Conservation (phyloP, 441 rosid species). For the Croton laevigatus region DNA sequence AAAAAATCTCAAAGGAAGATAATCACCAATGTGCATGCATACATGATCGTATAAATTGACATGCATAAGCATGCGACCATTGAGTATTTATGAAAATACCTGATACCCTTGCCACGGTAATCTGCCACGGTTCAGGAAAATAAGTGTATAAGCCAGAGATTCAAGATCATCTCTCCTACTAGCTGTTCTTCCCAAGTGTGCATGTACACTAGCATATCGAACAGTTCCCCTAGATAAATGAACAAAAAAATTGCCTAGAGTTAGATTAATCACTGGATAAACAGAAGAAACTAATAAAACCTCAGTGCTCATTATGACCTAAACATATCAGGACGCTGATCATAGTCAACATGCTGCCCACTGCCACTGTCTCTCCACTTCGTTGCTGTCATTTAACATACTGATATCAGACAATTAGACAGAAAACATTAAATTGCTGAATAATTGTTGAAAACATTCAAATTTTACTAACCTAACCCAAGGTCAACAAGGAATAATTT, state of each 20-base stretch:
- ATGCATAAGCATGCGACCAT: neutral
- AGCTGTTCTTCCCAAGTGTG: constrained; percentile 96
- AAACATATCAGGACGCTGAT: constrained; percentile 99
- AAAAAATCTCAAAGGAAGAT: constrained; percentile 1
- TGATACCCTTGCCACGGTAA: constrained; percentile 99
- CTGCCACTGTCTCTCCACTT: constrained; percentile 87
- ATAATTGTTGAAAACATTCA: neutral
- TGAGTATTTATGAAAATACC: constrained; percentile 37
- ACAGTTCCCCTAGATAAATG: constrained; percentile 69
- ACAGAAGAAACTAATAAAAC: constrained; percentile 10
- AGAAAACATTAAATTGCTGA: constrained; percentile 12
- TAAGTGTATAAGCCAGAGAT: constrained; percentile 92
- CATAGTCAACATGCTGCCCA: constrained; percentile 90
- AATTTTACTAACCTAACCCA: constrained; percentile 64
- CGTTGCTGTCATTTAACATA: constrained; percentile 59
- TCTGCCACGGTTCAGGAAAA: constrained; percentile 88
- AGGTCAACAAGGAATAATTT: constrained; percentile 94
- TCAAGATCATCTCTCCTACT: constrained; percentile 99
- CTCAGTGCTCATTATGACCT: constrained; percentile 43
- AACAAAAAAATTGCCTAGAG: constrained; percentile 17
- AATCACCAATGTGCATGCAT: neutral
- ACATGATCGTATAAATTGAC: neutral
- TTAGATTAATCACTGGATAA: constrained; percentile 3
- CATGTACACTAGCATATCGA: constrained; percentile 97
- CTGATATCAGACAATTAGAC: constrained; percentile 8